phyloP scores from a whole-genome alignment of 352 stramenopile genomes.

The Pythium brachiatum region DNA sequence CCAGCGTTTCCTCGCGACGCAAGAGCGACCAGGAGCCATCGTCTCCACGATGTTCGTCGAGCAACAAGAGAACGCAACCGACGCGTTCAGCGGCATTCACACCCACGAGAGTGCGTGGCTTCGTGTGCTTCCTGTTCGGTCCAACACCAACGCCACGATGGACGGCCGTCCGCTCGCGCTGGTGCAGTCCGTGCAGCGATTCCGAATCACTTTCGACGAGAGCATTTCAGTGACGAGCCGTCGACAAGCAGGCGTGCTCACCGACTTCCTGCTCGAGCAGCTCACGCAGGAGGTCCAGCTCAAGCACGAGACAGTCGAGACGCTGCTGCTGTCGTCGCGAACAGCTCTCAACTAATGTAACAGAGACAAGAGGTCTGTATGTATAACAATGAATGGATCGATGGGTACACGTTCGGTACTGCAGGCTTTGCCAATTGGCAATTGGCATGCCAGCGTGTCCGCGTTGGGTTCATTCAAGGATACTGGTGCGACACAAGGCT shows the following conservation, averaged over 20 bases:
- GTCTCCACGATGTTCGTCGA: constrained; percentile 4
- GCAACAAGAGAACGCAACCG: background rate
- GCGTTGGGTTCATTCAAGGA: background rate
- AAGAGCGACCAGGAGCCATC: background rate
- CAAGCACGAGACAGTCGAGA: constrained; percentile 19
- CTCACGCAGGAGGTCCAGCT: constrained; percentile 18
- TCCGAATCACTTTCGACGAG: constrained; percentile 12
- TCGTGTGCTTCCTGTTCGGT: constrained; percentile 2
- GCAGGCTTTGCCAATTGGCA: too few relatives aligned
- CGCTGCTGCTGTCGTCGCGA: constrained; percentile 9
- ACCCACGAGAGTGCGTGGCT: constrained; percentile 5
- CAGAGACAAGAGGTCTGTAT: background rate
- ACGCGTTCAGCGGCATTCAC: background rate
- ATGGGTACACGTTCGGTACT: background rate
- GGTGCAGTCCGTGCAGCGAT: constrained; percentile 8
- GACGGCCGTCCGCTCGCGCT: background rate
- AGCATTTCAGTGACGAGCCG: constrained; percentile 1
- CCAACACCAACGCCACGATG: background rate
- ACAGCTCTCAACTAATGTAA: background rate
- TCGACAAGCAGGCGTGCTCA: constrained; percentile 14
- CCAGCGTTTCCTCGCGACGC: background rate
- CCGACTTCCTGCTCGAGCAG: constrained; percentile 15
- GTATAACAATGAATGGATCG: background rate
- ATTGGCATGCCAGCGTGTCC: too few relatives aligned
- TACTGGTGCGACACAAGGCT: background rate